These are phyloP conservation scores for Phytophthora ramorum DNA, from an alignment of 352 stramenopile genomes.

Conservation along the genomic window DNA sequence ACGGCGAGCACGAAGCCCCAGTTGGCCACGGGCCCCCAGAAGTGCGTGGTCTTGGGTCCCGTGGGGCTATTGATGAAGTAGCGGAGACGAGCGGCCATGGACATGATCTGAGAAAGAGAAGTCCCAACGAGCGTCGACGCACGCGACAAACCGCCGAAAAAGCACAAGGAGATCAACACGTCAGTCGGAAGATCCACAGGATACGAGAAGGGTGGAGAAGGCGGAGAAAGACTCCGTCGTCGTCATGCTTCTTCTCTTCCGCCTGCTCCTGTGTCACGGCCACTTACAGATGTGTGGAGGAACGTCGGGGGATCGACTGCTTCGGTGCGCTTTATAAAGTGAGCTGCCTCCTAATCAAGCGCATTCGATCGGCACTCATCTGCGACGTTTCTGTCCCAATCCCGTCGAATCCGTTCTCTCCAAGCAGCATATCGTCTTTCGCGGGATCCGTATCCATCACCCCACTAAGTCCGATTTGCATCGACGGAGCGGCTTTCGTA, in stretches of 20 bases:
- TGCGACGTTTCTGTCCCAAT: slow-evolving; percentile 22
- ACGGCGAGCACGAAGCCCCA: slow-evolving; percentile 90
- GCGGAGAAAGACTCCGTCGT: neutral
- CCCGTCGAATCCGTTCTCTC: slow-evolving; percentile 1
- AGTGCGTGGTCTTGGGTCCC: slow-evolving; percentile 88
- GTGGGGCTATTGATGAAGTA: slow-evolving; percentile 84
- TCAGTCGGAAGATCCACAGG: slow-evolving; percentile 17
- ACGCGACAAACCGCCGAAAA: slow-evolving; percentile 8
- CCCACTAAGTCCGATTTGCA: slow-evolving; percentile 11
- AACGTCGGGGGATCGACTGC: slow-evolving; percentile 1
- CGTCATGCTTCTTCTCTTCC: neutral
- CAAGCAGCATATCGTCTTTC: slow-evolving; percentile 21
- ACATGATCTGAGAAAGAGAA: slow-evolving; percentile 25
- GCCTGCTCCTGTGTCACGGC: neutral
- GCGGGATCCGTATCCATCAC: slow-evolving; percentile 17
- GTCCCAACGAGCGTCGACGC: neutral
- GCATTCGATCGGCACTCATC: slow-evolving; percentile 15
- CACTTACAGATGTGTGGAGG: slow-evolving; percentile 12
- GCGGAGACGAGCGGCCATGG: slow-evolving; percentile 51
- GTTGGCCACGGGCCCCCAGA: slow-evolving; percentile 90
- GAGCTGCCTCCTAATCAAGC: slow-evolving; percentile 7
- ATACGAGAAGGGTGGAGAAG: neutral
- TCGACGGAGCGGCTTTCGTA: too few species aligned
- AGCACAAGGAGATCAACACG: slow-evolving; percentile 2
- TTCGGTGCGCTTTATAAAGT: slow-evolving; percentile 18